Base-by-base conservation (phyloP, 2,329 filamentous ascomycete genomes). In the Monilinia laxa region DNA sequence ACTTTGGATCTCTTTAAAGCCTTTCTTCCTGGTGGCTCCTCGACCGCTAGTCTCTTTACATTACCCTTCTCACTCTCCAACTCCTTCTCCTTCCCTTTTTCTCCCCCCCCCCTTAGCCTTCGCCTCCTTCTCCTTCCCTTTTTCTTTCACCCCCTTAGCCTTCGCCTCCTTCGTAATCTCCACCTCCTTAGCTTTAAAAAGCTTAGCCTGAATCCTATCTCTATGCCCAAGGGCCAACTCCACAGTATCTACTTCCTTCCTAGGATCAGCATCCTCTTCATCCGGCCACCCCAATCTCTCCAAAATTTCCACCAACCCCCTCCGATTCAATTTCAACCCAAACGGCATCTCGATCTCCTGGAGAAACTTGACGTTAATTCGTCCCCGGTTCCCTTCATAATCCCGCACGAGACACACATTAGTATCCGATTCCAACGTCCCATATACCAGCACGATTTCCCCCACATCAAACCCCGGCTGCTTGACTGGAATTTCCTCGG, bases 311-410 rank as follows among this genome's bases (percentile, higher is more conserved):
- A 51, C 18, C 3, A 66, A 38, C 5, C 25, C 20, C 7, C 49
- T 25, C n/a, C 52, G 38, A 54, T 66, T 42, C 20, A 66, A 35
- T n/a, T 38, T 66, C 28, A 66, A 38, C 10, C 64, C 64, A 45
- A 62, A 66, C 9, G 64, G 4, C 11, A 28, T n/a, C 16, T 23
- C 7, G 16, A 66, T 42, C 14, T n/a, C 35, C 9, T 38, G 28
- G 3, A 66, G 53, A 55, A 20, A 12, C 4, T 35, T 18, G 7
- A 10, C 12, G n/a, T 38, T 18, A 3, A 66, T 49, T 1, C 20
- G 18, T 31, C 40, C 57, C 11, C 56, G n/a, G 25, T 66, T 66
- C 5, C 64, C 64, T 14, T 66, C 35, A 14, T 52, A 40, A n/a
- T 66, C 64, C 18, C 64, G 52, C 18, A 62, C 58, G 12, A 45